Evolutionary conservation across 1,284 basidiomycete genomes (phyloP).

Genomic region (Fomitopsis palustris): DNA sequence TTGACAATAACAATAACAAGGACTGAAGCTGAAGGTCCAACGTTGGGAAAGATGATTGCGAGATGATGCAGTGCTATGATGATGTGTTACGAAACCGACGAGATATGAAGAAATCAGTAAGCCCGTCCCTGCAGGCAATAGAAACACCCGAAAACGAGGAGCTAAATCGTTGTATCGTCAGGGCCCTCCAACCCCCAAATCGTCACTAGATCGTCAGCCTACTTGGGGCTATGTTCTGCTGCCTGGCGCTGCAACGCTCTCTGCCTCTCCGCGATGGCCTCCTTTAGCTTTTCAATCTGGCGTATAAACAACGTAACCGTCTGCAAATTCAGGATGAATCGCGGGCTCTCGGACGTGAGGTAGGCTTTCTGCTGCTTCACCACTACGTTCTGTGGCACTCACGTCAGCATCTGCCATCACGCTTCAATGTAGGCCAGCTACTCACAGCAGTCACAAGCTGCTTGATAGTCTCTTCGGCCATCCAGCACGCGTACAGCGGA

Average conservation of each 20-base stretch:
- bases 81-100: background rate
- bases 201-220: background rate
- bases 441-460: constrained; percentile 51
- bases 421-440: constrained; percentile 9
- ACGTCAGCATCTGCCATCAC: background rate
- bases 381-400: constrained; percentile 39
- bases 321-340: constrained; percentile 44
- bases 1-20: background rate
- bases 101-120: background rate
- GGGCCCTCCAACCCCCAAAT: background rate
- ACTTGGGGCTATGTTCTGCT: background rate
- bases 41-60: background rate
- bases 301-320: constrained; percentile 43
- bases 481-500: constrained; percentile 38
- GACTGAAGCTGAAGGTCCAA: background rate
- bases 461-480: constrained; percentile 43
- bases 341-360: constrained; percentile 40
- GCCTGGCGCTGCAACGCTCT: background rate
- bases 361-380: constrained; percentile 47
- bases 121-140: constrained; percentile 1
- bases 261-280: constrained; percentile 29
- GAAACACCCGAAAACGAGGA: too few species aligned
- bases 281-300: constrained; percentile 39
- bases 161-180: background rate
- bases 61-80: background rate